Conservation (phyloP, 192 early-diverging fungal genomes). For the Hyaloraphidium curvatum region DNA sequence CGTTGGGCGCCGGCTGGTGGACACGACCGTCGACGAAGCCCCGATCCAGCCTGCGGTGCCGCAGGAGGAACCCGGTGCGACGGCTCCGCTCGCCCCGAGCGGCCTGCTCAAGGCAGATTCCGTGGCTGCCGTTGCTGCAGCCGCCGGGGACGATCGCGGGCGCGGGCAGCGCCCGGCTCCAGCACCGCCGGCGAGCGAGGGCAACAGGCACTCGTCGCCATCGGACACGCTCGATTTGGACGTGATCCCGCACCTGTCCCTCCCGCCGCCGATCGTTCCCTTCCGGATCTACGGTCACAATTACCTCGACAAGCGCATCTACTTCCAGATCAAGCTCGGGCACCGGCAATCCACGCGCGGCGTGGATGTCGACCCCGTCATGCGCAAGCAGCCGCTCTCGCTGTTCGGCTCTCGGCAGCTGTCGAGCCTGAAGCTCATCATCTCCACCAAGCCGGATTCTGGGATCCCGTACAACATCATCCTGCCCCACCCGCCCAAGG, state of each 20-base stretch:
- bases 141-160: conserved; percentile 11
- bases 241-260: conserved; percentile 71
- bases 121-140: conserved; percentile 4
- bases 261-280: conserved; percentile 96
- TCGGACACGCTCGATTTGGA: conserved; percentile 59
- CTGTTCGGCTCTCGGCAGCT: conserved; percentile 26
- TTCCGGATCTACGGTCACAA: conserved; percentile 77
- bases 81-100: conserved; percentile 27
- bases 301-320: conserved; percentile 76
- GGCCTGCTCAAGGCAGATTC: conserved; percentile 16
- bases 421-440: conserved; percentile 62
- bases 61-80: too few species aligned
- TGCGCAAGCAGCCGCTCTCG: neutral
- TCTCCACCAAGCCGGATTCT: conserved; percentile 63
- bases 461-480: conserved; percentile 77
- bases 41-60: conserved; percentile 19
- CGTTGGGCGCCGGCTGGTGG: neutral
- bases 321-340: conserved; percentile 57
- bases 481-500: conserved; percentile 49
- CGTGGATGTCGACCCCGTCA: conserved; percentile 17
- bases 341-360: conserved; percentile 15
- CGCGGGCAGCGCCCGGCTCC: too few species aligned
- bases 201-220: too few species aligned
- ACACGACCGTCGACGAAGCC: conserved; percentile 5
- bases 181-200: too few species aligned